These are phyloP conservation scores for Rhodotorula sp. DNA, from an alignment of 1,284 basidiomycete genomes.

Conservation along the genomic window DNA sequence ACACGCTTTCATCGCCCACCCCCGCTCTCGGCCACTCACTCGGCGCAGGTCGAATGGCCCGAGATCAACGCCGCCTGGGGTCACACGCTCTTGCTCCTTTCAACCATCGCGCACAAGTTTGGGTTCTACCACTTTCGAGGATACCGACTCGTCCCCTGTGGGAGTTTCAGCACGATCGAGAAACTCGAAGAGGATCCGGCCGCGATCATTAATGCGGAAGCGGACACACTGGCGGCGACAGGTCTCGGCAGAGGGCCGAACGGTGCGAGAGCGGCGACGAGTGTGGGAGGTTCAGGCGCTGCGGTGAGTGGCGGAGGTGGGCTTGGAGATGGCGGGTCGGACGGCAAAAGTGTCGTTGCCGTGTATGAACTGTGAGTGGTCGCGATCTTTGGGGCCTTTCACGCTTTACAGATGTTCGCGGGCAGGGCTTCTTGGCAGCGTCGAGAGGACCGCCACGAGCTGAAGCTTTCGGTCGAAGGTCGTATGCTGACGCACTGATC, in stretches of 20 bases:
- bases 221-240: not conserved
- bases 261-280: too few relatives aligned
- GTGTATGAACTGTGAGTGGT: slow-evolving; percentile 72
- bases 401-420: too few relatives aligned
- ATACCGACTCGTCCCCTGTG: slow-evolving; percentile 84
- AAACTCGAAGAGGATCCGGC: slow-evolving; percentile 56
- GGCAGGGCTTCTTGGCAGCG: too few relatives aligned
- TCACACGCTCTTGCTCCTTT: slow-evolving; percentile 83
- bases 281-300: too few relatives aligned
- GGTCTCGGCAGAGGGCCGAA: slow-evolving; percentile 51
- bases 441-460: too few relatives aligned
- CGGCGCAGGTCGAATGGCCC: slow-evolving; percentile 82
- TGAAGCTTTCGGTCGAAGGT: rapidly evolving
- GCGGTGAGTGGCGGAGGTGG: too few relatives aligned
- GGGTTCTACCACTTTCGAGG: slow-evolving; percentile 80
- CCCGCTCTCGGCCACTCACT: not conserved
- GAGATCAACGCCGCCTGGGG: slow-evolving; percentile 99
- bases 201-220: too few relatives aligned
- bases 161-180: slow-evolving; percentile 87
- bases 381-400: not conserved
- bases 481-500: too few relatives aligned
- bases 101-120: slow-evolving; percentile 84
- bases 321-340: not conserved
- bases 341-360: slow-evolving; percentile 48
- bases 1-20: not conserved